These are phyloP conservation scores for Fusarium begoniae DNA, from an alignment of 2,329 filamentous ascomycete species.

Conservation along the genomic window DNA sequence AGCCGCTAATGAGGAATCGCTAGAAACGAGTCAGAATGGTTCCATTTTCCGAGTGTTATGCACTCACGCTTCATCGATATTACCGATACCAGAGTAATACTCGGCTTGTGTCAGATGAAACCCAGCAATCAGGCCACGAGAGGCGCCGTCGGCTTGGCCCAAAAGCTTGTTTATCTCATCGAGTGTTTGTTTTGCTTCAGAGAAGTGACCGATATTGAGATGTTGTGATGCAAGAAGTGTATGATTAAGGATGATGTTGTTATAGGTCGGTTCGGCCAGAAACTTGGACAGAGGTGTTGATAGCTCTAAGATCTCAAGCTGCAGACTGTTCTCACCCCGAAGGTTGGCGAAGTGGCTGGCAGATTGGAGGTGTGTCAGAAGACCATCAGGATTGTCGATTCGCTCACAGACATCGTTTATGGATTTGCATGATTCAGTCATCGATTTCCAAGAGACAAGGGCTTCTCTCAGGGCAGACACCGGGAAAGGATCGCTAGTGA, in stretches of 20 bases:
- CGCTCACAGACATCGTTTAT: slow-evolving; percentile 53
- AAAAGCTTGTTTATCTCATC: slow-evolving; percentile 63
- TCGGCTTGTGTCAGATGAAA: slow-evolving; percentile 80
- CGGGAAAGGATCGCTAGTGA: slow-evolving; percentile 46
- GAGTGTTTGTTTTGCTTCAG: slow-evolving; percentile 63
- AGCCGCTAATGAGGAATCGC: slow-evolving; percentile 47
- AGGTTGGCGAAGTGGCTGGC: slow-evolving; percentile 62
- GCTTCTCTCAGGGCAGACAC: slow-evolving; percentile 48
- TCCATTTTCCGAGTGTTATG: not conserved
- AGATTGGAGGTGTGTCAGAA: slow-evolving; percentile 61
- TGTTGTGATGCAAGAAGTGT: slow-evolving; percentile 63
- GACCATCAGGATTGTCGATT: slow-evolving; percentile 60
- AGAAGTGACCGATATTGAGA: slow-evolving; percentile 61
- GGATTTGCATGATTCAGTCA: slow-evolving; percentile 52
- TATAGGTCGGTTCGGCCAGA: slow-evolving; percentile 44
- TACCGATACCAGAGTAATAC: slow-evolving; percentile 74
- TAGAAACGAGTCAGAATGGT: slow-evolving; percentile 30
- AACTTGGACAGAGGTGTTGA: slow-evolving; percentile 53
- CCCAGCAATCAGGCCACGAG: slow-evolving; percentile 54
- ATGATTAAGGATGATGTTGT: slow-evolving; percentile 56
- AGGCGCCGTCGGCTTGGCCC: slow-evolving; percentile 48
- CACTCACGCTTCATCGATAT: slow-evolving; percentile 67
- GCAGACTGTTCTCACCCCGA: slow-evolving; percentile 58
- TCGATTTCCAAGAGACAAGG: slow-evolving; percentile 56
- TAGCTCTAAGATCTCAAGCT: slow-evolving; percentile 59